These are phyloP conservation scores for Pseudogymnoascus sp. DNA, from an alignment of 2,329 filamentous ascomycete species.

Conservation along the genomic window DNA sequence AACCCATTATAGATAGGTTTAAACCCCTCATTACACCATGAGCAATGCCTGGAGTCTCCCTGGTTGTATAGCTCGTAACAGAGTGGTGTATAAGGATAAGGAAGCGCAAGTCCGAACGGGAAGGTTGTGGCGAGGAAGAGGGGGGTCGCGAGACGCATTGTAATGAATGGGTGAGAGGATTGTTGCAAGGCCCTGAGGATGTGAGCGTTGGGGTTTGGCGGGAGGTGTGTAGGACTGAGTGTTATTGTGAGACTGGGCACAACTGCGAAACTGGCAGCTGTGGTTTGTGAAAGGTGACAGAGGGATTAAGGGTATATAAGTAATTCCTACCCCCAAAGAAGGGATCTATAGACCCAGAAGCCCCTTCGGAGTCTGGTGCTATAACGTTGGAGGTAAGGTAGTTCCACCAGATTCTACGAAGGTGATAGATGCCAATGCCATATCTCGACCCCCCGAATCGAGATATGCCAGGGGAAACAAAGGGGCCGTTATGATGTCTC, in stretches of 20 bases:
- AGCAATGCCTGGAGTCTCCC: not conserved
- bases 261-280: not conserved
- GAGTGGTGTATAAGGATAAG: too few species aligned
- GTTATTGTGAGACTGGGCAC: not conserved
- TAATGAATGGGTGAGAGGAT: not conserved
- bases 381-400: not conserved
- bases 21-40: not conserved
- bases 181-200: not conserved
- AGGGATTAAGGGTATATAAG: not conserved
- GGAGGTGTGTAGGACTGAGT: not conserved
- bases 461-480: not conserved
- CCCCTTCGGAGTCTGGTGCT: too few species aligned
- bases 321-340: not conserved
- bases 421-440: not conserved
- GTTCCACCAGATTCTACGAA: not conserved
- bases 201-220: not conserved
- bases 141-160: not conserved
- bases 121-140: not conserved
- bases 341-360: not conserved
- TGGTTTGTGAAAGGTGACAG: not conserved
- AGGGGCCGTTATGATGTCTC: not conserved
- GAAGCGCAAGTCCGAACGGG: too few species aligned
- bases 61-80: not conserved
- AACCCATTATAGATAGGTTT: not conserved
- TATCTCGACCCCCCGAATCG: not conserved